Evolutionary conservation across 1,284 basidiomycete genomes (phyloP), one percentile per base, ranked within the genome.

Genomic region (Porodaedalea pini): DNA sequence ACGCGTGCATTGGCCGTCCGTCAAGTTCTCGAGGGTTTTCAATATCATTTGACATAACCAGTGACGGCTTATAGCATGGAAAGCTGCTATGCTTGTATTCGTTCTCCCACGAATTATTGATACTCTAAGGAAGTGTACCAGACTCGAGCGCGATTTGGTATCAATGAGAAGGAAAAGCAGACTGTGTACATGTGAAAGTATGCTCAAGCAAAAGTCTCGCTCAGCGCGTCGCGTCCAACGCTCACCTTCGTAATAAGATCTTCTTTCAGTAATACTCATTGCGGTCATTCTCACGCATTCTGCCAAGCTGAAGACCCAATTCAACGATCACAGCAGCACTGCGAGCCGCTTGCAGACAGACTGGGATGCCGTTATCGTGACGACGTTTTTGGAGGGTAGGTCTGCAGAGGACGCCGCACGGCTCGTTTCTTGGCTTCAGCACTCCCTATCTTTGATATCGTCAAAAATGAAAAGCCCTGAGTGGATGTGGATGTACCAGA

Each of bases 301-400:
- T 2, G 31, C 51, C 77, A 76, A 78, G 3, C 79, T 78, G 67
- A 65, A 64, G 15, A 68, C 75, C 1, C 66, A 62, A 1, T 64
- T 80, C 29, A 72, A 71, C 4, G 76, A 75, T 10, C 68, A 80
- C 31, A 78, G 80, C 64, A 74, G 75, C 2, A 69, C 70, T 2
- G 64, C 69, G 10, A 71, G 68, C 2, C 68, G 71, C 44, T 54
- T 81, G 0, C 77, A 78, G 1, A 75, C 69, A 2, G 75, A 79
- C 60, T 77, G 77, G 1, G 78, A 78, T 0, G 70, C 79, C 0
- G 64, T 80, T 27, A 75, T 81, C 53, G 68, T 78, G 54, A 80
- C 79, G 5, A 78, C 79, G 3, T 78, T 75, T 0, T 81, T 78
- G 64, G 79, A 82, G 68, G 80, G 76, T 49, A 70, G 77, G 64